Evolutionary conservation across 768 basidiomycete genomes (phyloP), one percentile per base, ranked within the genome.

Genomic region (Kwoniella heveanensis): DNA sequence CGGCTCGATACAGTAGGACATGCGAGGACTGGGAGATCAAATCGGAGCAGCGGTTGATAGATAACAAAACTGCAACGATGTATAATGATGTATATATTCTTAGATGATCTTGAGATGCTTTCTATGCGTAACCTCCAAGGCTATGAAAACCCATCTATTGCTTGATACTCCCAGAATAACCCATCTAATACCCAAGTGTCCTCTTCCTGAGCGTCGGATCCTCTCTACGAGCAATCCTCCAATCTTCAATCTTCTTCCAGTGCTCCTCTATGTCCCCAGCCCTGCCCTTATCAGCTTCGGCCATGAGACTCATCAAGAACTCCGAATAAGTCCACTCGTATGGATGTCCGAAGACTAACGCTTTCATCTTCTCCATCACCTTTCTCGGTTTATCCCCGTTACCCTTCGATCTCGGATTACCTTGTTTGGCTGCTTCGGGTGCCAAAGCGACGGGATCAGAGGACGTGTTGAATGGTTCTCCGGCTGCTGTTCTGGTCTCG

Each of bases 321-420:
- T 78, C 72, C 27, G 65, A 57, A 48, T 79, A 77, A 10, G 32
- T 58, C 62, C 66, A 79, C 59, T 79, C 78, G 68, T 74, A 77
- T 13, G 72, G 74, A 17, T 70, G 67, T 3, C 74, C 78, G 62
- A 79, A 74, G 22, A 76, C 72, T 17, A 76, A 59, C 26, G 71
- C 64, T 30, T 71, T 62, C 22, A 70, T 37, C 52, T 57, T 59
- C n/a, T 52, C 19, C 25, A 74, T 17, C 1, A 69, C 73, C 64
- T 75, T 70, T 19, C 70, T 48, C 6, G 56, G 37, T 29, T 64
- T 54, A 30, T 36, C 52, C 10, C 39, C 17, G 4, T 44, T 44
- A 17, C 8, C 3, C 36, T 32, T 39, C 2, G 21, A 39, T 30
- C 26, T 47, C 49, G 52, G 60, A 44, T 51, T 27, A 27, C 39